Evolutionary conservation across 441 rosid genomes (phyloP).

Genomic region (Metrosideros polymorpha): DNA sequence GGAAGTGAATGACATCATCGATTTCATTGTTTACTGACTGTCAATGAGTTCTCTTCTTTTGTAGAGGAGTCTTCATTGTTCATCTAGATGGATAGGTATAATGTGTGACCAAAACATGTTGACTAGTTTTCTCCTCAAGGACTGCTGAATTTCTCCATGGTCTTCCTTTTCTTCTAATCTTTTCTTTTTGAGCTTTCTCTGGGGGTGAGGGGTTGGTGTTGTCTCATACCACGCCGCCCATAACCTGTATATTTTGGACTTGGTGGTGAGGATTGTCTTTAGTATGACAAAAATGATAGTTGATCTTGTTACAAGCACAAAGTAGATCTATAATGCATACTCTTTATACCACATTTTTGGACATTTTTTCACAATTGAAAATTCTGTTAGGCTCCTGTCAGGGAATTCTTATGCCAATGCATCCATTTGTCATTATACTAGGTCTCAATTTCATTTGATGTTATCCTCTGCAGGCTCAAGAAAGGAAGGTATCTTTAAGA

Average conservation of each 20-base stretch:
- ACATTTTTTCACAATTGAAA: neutral
- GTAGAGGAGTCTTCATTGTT: neutral
- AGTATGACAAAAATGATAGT: neutral
- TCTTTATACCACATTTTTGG: neutral
- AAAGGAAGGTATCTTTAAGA: conserved; percentile 40
- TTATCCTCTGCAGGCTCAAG: conserved; percentile 42
- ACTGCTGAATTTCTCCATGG: neutral
- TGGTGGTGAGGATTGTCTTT: neutral
- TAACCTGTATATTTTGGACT: neutral
- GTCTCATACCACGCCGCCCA: neutral
- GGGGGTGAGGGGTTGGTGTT: neutral
- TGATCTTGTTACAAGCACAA: neutral
- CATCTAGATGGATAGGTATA: neutral
- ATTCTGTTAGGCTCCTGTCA: neutral
- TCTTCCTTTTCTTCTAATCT: neutral
- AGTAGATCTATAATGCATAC: neutral
- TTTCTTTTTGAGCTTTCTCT: neutral
- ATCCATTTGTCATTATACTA: neutral
- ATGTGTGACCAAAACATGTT: neutral
- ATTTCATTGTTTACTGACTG: neutral
- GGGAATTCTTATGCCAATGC: neutral
- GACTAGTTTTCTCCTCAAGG: neutral
- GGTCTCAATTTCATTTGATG: neutral
- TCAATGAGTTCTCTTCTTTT: neutral
- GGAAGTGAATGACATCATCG: neutral